Conservation (phyloP, 1,284 basidiomycete species). For the Golubevia pallescens region DNA sequence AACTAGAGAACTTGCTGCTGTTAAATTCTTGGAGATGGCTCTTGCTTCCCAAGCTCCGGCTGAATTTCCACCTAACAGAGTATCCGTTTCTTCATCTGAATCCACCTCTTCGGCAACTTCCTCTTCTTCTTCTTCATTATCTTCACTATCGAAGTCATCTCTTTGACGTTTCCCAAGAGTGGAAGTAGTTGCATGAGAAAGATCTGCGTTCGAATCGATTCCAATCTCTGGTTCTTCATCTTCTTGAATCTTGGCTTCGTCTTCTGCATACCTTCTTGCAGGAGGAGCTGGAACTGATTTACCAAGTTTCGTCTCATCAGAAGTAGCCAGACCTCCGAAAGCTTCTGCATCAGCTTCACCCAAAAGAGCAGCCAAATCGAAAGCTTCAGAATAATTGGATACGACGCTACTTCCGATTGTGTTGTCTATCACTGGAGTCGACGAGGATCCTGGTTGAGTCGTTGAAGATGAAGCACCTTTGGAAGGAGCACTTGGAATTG, state of each 20-base stretch:
- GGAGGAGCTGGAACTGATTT: constrained; percentile 2
- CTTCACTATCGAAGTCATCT: constrained; percentile 9
- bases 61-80: constrained; percentile 7
- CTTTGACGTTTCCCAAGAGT: constrained; percentile 16
- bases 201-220: background rate
- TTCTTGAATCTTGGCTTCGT: background rate
- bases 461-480: background rate
- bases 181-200: constrained; percentile 11
- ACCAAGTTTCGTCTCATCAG: constrained; percentile 7
- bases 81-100: constrained; percentile 15
- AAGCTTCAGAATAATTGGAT: constrained; percentile 43
- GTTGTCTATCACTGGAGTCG: background rate
- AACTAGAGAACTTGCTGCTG: background rate
- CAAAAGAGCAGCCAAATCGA: constrained; percentile 54
- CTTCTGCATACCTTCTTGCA: background rate
- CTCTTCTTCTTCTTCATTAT: constrained; percentile 15
- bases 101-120: constrained; percentile 9
- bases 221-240: background rate
- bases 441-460: background rate
- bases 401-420: constrained; percentile 17
- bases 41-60: background rate
- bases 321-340: constrained; percentile 19
- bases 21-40: background rate
- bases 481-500: constrained; percentile 67
- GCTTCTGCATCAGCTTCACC: constrained; percentile 58